Base-by-base conservation (phyloP, 495 filamentous ascomycete genomes). In the Hypoxylon subgilvum region DNA sequence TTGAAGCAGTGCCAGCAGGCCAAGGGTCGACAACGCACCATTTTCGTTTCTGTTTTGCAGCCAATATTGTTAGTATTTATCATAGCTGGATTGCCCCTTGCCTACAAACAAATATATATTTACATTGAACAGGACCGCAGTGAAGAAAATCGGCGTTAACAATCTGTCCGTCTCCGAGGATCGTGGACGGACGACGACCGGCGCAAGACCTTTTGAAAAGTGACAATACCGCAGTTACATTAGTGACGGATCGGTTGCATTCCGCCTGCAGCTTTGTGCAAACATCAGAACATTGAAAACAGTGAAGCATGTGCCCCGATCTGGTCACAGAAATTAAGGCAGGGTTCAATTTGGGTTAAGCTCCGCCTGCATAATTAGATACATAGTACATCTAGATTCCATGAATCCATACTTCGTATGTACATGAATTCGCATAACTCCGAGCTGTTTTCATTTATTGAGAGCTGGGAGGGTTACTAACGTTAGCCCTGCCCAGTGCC, bases 261-360 rank as follows among this genome's bases (percentile, higher is more conserved):
- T 49, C 60, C 48, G 53, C 53, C 52, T 64, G 61, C 54, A 58
- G 40, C 39, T 35, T 64, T 64, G 61, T 64, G 61, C 54, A 64
- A 51, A 54, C 49, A 34, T 45, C 34, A 6, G 9, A 13, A 35
- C 9, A 35, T 5, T 30, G 10, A 5, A 5, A 30, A 30, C 7
- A 34, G 52, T n/a, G 25, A 50, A 41, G 41, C 39, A 51, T 46
- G 50, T 58, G 49, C 21, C 49, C 48, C 52, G 39, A 51, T 47
- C 49, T n/a, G 47, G 28, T 27, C 18, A 60, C 41, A 36, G 9
- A 16, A 6, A 41, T 45, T 17, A 32, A 40, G 31, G 25, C 59
- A 63, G 59, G 52, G 52, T 35, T 62, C 17, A 40, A n/a, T 41
- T 27, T 52, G 46, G 59, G 41, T 52, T 63, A 54, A 53, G 60